These are phyloP conservation scores for Backusella westeae DNA, from an alignment of 192 early-diverging fungal genomes.

Conservation along the genomic window DNA sequence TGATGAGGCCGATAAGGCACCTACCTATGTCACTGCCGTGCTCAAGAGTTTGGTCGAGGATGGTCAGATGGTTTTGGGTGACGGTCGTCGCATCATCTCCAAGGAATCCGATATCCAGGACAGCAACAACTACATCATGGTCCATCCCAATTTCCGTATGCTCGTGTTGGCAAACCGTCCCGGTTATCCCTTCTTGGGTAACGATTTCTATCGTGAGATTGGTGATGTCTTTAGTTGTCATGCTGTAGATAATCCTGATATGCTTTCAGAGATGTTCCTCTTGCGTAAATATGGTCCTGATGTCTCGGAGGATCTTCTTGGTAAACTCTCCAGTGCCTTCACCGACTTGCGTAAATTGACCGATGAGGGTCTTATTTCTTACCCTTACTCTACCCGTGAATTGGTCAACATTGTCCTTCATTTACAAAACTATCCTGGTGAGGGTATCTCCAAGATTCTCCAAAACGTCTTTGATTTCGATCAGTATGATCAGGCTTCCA, in stretches of 20 bases:
- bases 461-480: slow-evolving; percentile 87
- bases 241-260: slow-evolving; percentile 77
- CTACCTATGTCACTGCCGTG: slow-evolving; percentile 73
- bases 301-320: slow-evolving; percentile 64
- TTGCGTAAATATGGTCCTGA: slow-evolving; percentile 68
- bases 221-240: slow-evolving; percentile 77
- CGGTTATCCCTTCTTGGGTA: slow-evolving; percentile 75
- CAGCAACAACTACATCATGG: slow-evolving; percentile 47
- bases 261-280: slow-evolving; percentile 68
- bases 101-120: slow-evolving; percentile 40
- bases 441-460: slow-evolving; percentile 64
- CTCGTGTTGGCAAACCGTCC: slow-evolving; percentile 83
- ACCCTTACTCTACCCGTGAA: slow-evolving; percentile 83
- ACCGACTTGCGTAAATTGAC: slow-evolving; percentile 66
- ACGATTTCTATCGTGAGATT: slow-evolving; percentile 81
- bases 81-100: slow-evolving; percentile 70
- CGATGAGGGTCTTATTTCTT: slow-evolving; percentile 73
- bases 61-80: slow-evolving; percentile 76
- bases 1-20: slow-evolving; percentile 84
- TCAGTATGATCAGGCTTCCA: slow-evolving; percentile 64
- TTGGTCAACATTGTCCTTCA: slow-evolving; percentile 77
- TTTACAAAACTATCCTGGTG: slow-evolving; percentile 69
- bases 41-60: slow-evolving; percentile 73
- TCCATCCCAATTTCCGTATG: slow-evolving; percentile 74
- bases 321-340: slow-evolving; percentile 67